Evolutionary conservation across 2,329 filamentous ascomycete species (phyloP), one percentile per base, ranked within the genome.

Genomic region (Colletotrichum ledebouriae): DNA sequence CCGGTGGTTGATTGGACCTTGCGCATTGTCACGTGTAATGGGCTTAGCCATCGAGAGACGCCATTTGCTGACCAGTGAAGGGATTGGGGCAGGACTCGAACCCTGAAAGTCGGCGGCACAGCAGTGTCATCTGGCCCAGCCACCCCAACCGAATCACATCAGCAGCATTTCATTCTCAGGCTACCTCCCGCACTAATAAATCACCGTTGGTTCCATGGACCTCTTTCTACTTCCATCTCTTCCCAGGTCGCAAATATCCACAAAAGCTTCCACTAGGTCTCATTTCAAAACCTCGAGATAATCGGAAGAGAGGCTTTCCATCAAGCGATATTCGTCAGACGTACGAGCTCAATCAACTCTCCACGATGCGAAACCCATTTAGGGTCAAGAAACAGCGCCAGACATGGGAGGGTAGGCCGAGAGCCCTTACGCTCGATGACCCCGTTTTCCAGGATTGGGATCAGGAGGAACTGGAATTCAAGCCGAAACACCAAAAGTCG

Each of bases 351-450:
- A 0, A 20, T 3, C 25, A 25, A 6, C 33, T 10, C 5, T 7
- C 17, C 34, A 29, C 57, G 13, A 61, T 61, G 59, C 46, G 59
- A 33, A 61, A 61, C 25, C 59, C 47, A n/a, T 61, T 61, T 37
- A 61, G 34, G 9, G 20, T 20, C 17, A 61, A 61, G 59, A 61
- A 61, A 33, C 33, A 50, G 3, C 46, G 46, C n/a, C 59, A 61
- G 15, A 61, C 25, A 10, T 61, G 59, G 59, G 59, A 41, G 7
- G 34, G 34, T 15, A 39, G 59, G 39, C 39, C 59, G 46, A 41
- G 46, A 20, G 47, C 46, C 34, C 59, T 61, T 22, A 53, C 59
- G 6, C 44, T 53, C 13, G 59, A 61, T 15, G 59, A 61, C 47
- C 47, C 47, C 5, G 47, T 61, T 22, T 61, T 52, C 59, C 39